Conservation (phyloP, 805 yeast genomes). For the Candida namnaoensis region DNA sequence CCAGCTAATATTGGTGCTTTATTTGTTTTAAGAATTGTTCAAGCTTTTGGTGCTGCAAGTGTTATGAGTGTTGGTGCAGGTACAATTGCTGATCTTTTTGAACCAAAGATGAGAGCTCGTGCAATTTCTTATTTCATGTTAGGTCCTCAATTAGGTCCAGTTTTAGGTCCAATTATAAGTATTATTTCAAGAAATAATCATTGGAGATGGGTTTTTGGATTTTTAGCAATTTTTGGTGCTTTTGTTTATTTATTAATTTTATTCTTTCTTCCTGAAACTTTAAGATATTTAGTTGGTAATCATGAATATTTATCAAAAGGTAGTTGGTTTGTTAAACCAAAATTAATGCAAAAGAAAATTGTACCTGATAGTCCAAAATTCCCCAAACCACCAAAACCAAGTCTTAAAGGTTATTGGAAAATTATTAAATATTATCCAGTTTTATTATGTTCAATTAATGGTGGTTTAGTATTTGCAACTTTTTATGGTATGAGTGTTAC, state of each 20-base stretch:
- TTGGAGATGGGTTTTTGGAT: constrained; percentile 82
- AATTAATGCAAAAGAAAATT: constrained; percentile 16
- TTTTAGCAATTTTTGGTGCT: constrained; percentile 61
- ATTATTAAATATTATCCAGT: constrained; percentile 35
- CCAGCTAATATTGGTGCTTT: constrained; percentile 64
- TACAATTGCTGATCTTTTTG: constrained; percentile 69
- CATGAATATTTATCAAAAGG: constrained; percentile 24
- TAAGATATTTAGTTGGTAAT: constrained; percentile 52
- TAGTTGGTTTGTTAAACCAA: constrained; percentile 22
- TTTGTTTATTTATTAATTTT: constrained; percentile 40
- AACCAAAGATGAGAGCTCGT: constrained; percentile 60
- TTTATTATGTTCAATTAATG: constrained; percentile 32
- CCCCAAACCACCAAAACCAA: constrained; percentile 39
- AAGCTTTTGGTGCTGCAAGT: constrained; percentile 79
- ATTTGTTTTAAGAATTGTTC: constrained; percentile 57
- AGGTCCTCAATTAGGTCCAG: constrained; percentile 85
- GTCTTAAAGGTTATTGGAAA: constrained; percentile 24
- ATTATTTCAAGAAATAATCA: constrained; percentile 56
- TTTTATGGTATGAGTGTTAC: constrained; percentile 47
- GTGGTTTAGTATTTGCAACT: constrained; percentile 43
- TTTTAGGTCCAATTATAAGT: constrained; percentile 79
- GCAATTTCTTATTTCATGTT: constrained; percentile 81
- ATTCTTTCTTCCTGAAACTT: constrained; percentile 71
- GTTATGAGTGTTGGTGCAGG: constrained; percentile 93
- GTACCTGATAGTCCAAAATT: constrained; percentile 15